Percentiles rank a stretch among this genome's conserved stretches.
Conservation (phyloP, 805 yeast genomes). For the Barnettozyma sp. region DNA sequence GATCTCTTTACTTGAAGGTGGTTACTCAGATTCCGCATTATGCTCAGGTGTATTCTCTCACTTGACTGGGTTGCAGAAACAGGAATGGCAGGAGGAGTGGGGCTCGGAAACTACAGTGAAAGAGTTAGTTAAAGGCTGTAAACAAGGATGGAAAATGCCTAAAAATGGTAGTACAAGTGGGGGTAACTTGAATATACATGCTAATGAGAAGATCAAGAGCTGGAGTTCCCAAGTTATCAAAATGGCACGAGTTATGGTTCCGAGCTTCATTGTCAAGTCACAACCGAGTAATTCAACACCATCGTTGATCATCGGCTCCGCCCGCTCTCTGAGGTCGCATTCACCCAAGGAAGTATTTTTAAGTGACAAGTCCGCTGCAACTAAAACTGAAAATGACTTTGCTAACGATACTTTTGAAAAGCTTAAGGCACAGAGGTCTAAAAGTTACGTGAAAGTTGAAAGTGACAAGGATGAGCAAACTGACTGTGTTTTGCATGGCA, state of each 20-base stretch:
- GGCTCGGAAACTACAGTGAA: conserved; percentile 54
- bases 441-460: neutral
- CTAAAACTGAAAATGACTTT: too few relatives aligned
- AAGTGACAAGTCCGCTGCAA: too few relatives aligned
- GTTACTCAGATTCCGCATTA: conserved; percentile 77
- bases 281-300: conserved; percentile 4
- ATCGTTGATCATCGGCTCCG: neutral
- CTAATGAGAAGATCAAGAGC: conserved; percentile 42
- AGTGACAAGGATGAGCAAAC: too few relatives aligned
- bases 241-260: conserved; percentile 57
- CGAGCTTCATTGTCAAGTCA: conserved; percentile 25
- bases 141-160: conserved; percentile 46
- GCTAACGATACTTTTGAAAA: conserved; percentile 6
- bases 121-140: conserved; percentile 64
- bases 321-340: conserved; percentile 16
- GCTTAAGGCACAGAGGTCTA: neutral
- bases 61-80: conserved; percentile 58
- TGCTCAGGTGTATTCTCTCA: conserved; percentile 76
- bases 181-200: too few relatives aligned
- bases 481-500: too few relatives aligned
- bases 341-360: too few relatives aligned
- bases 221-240: conserved; percentile 63
- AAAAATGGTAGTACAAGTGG: too few relatives aligned
- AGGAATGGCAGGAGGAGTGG: conserved; percentile 58
- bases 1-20: conserved; percentile 74